Conservation (phyloP, 352 stramenopile genomes). For the Phytophthora cactorum region DNA sequence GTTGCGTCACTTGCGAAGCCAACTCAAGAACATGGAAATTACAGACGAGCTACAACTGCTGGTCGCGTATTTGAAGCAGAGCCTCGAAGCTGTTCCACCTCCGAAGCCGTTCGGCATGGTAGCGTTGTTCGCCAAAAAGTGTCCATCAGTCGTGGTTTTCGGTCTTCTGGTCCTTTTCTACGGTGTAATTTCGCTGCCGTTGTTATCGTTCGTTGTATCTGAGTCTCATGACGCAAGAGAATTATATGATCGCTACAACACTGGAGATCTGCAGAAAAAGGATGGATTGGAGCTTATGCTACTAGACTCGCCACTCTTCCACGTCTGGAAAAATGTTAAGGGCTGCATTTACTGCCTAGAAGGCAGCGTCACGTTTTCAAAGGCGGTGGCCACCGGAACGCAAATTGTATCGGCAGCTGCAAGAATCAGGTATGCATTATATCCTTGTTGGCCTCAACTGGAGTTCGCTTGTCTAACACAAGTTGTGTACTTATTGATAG, state of each 20-base stretch:
- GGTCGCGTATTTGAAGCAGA: constrained; percentile 72
- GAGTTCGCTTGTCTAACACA: constrained; percentile 2
- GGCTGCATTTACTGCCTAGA: constrained; percentile 75
- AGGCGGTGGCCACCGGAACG: constrained; percentile 60
- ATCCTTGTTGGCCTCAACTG: background rate
- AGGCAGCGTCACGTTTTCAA: constrained; percentile 64
- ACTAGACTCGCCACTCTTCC: constrained; percentile 67
- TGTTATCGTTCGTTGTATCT: constrained; percentile 63
- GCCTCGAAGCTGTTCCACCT: constrained; percentile 57
- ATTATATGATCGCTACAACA: constrained; percentile 38
- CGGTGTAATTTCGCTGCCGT: constrained; percentile 56
- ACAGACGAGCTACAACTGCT: constrained; percentile 61
- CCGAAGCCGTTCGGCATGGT: constrained; percentile 42
- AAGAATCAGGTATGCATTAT: constrained; percentile 45
- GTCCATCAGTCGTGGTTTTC: constrained; percentile 64
- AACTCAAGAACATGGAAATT: constrained; percentile 52
- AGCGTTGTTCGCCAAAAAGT: constrained; percentile 68
- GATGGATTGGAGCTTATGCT: constrained; percentile 78
- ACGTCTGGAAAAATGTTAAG: constrained; percentile 81
- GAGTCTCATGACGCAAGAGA: constrained; percentile 46
- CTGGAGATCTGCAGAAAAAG: constrained; percentile 50
- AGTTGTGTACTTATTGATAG: constrained; percentile 19
- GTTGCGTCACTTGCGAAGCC: constrained; percentile 48
- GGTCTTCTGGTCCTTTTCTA: constrained; percentile 56
- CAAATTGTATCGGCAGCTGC: constrained; percentile 62